These are phyloP conservation scores for Dactylellina leptospora DNA, from an alignment of 2,329 filamentous ascomycete species.

Conservation along the genomic window DNA sequence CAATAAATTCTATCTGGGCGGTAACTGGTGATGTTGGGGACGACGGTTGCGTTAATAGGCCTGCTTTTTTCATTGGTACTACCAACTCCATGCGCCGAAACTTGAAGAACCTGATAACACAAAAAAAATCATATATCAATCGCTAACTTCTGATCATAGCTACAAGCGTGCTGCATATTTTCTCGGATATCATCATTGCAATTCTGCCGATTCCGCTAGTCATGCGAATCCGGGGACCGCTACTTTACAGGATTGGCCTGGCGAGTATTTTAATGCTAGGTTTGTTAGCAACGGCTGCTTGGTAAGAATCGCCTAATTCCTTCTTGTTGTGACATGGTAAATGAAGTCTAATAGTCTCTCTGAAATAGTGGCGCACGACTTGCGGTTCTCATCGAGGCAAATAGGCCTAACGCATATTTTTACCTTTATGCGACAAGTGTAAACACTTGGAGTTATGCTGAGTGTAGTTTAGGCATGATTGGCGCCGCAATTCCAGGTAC, in stretches of 20 bases:
- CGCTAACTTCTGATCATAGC: neutral
- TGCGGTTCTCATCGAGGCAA: slow-evolving; percentile 23
- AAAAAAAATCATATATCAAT: neutral
- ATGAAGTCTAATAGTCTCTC: neutral
- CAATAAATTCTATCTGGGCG: neutral
- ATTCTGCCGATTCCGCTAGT: slow-evolving; percentile 32
- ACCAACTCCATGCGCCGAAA: neutral
- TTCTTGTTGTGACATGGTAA: neutral
- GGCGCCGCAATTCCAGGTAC: slow-evolving; percentile 39
- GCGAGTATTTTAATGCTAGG: slow-evolving; percentile 29
- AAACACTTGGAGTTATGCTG: slow-evolving; percentile 30
- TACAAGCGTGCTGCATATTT: slow-evolving; percentile 32
- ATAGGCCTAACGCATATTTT: neutral
- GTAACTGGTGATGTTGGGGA: neutral
- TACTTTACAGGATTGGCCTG: slow-evolving; percentile 29
- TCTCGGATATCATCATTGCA: slow-evolving; percentile 36
- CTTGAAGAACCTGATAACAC: neutral
- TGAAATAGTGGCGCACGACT: slow-evolving; percentile 21
- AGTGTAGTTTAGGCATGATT: slow-evolving; percentile 43
- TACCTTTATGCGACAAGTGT: slow-evolving; percentile 18
- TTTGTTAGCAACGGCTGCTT: slow-evolving; percentile 28
- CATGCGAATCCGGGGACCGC: slow-evolving; percentile 20
- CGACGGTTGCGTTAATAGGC: slow-evolving; percentile 8
- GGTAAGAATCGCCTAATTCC: slow-evolving; percentile 10
- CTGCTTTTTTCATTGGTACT: slow-evolving; percentile 36